Conservation (phyloP, 2,329 filamentous ascomycete genomes). For the Lanzia echinophila region DNA sequence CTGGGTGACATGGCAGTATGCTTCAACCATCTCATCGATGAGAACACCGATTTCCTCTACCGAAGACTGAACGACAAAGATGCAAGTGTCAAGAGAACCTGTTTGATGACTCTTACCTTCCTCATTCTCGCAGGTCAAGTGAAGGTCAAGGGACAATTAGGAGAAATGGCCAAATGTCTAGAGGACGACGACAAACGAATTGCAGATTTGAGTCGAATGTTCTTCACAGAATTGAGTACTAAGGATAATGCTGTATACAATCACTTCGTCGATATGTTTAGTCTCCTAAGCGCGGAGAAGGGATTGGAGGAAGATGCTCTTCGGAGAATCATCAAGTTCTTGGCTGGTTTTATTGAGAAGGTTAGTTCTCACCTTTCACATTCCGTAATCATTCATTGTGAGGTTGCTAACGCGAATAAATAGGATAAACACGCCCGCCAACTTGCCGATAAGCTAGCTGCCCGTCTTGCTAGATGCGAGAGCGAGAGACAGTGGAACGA, state of each 20-base stretch:
- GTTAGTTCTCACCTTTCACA: slow-evolving; percentile 41
- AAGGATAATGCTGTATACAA: slow-evolving; percentile 99
- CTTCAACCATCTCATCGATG: slow-evolving; percentile 98
- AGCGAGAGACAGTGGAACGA: slow-evolving; percentile 97
- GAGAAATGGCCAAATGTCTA: slow-evolving; percentile 98
- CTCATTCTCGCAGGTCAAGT: slow-evolving; percentile 94
- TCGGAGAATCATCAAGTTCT: slow-evolving; percentile 80
- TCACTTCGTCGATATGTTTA: slow-evolving; percentile 99
- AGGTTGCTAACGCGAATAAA: slow-evolving; percentile 19
- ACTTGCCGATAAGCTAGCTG: slow-evolving; percentile 84
- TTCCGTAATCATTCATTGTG: neutral
- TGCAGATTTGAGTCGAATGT: slow-evolving; percentile 91
- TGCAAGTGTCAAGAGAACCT: slow-evolving; percentile 88
- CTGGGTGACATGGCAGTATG: slow-evolving; percentile 98
- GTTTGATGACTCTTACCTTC: slow-evolving; percentile 97
- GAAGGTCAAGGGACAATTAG: slow-evolving; percentile 97
- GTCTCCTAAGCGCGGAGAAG: slow-evolving; percentile 75
- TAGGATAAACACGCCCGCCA: slow-evolving; percentile 97
- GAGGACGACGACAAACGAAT: slow-evolving; percentile 95
- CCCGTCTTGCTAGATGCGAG: slow-evolving; percentile 76
- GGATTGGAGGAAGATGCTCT: slow-evolving; percentile 79
- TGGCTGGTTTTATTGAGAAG: slow-evolving; percentile 96
- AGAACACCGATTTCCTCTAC: slow-evolving; percentile 98
- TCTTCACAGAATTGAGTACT: slow-evolving; percentile 94
- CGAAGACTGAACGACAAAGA: slow-evolving; percentile 84